Evolutionary conservation across 2,329 filamentous ascomycete genomes (phyloP), one percentile per base, ranked within the genome.

Genomic region (Trichoderma gracile): DNA sequence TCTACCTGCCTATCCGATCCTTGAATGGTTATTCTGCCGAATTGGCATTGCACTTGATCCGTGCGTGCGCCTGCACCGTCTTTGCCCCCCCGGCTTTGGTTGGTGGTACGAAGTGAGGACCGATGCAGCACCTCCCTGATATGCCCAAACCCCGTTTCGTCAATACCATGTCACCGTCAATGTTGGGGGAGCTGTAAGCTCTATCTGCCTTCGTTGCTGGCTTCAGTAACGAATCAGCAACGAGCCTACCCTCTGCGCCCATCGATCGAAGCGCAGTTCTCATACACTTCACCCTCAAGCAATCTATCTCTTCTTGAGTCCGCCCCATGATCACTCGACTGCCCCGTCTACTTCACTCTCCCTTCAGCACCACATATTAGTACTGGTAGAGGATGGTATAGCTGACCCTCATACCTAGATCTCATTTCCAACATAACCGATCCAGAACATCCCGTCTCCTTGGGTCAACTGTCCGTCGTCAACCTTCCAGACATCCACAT

Each of bases 401-500:
- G 60, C 69, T 74, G 64, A 73, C 47, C 47, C 54, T 25, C 14
- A 17, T 45, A 38, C 68, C 69, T 68, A 95, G 94, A 99, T 80
- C 84, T 99, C 67, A 95, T 99, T 71, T 92, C 93, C 68, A 90
- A 91, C 70, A 97, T 99, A 73, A 94, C 92, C 25, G 95, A 99
- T 76, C 95, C 95, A 2, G 95, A 99, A 79, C 95, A 99, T 74
- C 95, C 95, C 43, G 87, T 97, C 60, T 96, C 94, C 3, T 85
- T 99, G 55, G 95, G 93, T 67, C 93, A 95, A 72, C 84, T 99
- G 46, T 93, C 93, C 40, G 95, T 99, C 59, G 93, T 99, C 70
- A 97, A 96, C 70, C 87, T 99, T n/a, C 89, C 91, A 38, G 95
- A 99, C 77, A 97, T 99, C 71, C 84, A 86, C 72, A 92, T 99